Conservation (phyloP, 495 filamentous ascomycete genomes). For the Penicillium lividum region DNA sequence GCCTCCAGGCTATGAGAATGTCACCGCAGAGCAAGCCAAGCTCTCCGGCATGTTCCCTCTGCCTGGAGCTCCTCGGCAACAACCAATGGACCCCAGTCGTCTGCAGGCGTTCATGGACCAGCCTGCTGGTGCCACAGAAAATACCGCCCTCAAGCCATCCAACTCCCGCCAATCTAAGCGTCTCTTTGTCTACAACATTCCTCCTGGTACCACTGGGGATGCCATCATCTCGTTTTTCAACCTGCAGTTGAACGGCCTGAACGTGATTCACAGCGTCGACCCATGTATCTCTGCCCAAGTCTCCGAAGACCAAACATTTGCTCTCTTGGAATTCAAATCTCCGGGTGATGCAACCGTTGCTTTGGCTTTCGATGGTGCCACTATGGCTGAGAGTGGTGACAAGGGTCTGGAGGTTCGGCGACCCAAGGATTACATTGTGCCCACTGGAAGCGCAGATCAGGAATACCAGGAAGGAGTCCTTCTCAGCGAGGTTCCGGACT, state of each 20-base stretch:
- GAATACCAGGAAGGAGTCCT: conserved; percentile 76
- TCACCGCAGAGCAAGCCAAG: conserved; percentile 98
- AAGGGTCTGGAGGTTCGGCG: conserved; percentile 78
- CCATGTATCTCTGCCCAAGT: conserved; percentile 85
- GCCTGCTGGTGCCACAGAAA: conserved; percentile 71
- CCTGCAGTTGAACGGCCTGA: conserved; percentile 89
- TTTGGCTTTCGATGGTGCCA: conserved; percentile 83
- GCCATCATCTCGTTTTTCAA: conserved; percentile 86
- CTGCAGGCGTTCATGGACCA: conserved; percentile 96
- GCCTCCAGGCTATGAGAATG: conserved; percentile 96
- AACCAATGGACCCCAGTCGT: conserved; percentile 93
- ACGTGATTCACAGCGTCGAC: conserved; percentile 80
- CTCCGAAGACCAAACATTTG: conserved; percentile 74
- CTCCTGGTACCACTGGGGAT: conserved; percentile 67
- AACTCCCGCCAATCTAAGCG: conserved; percentile 93
- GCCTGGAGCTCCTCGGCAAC: conserved; percentile 90
- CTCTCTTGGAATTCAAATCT: conserved; percentile 88
- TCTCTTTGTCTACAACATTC: conserved; percentile 82
- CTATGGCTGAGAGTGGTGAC: conserved; percentile 70
- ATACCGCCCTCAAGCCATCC: conserved; percentile 79
- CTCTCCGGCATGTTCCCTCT: conserved; percentile 98
- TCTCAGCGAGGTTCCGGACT: conserved; percentile 81
- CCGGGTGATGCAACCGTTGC: conserved; percentile 87
- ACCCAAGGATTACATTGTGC: conserved; percentile 97
- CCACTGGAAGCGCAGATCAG: conserved; percentile 72